phyloP scores from a whole-genome alignment of 495 filamentous ascomycete genomes.

The Aspergillus olivimuriae region DNA sequence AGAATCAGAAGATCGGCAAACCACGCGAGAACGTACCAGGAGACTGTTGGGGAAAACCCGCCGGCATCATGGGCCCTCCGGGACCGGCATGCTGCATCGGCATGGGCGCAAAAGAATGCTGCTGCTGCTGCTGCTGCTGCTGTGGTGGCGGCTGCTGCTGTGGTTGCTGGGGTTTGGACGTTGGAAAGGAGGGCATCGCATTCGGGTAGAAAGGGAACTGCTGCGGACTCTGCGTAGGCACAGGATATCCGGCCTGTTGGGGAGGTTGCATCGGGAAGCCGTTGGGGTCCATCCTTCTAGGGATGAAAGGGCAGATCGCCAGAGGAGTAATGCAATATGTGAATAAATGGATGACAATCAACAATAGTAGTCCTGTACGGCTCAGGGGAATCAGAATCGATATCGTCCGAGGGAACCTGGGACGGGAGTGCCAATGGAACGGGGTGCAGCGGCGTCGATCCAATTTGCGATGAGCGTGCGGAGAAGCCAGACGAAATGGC shows the following conservation, averaged over 20 bases:
- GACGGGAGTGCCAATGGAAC: too few relatives aligned
- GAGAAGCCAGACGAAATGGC: too few relatives aligned
- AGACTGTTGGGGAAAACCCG: slow-evolving; percentile 34
- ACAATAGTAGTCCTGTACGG: too few relatives aligned
- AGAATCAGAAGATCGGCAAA: slow-evolving; percentile 14
- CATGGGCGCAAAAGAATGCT: slow-evolving; percentile 36
- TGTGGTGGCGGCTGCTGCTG: slow-evolving; percentile 27
- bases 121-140: slow-evolving; percentile 23
- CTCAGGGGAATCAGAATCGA: too few relatives aligned
- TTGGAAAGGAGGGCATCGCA: slow-evolving; percentile 29
- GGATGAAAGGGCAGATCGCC: background rate
- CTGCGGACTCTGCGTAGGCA: slow-evolving; percentile 31
- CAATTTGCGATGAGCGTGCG: too few relatives aligned
- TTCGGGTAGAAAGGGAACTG: slow-evolving; percentile 40
- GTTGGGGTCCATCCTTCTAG: slow-evolving; percentile 36
- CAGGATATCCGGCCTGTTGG: slow-evolving; percentile 28
- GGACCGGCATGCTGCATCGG: slow-evolving; percentile 35
- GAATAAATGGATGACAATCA: too few relatives aligned
- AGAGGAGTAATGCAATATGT: too few relatives aligned
- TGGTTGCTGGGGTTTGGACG: too few relatives aligned
- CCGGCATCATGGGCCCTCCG: slow-evolving; percentile 40
- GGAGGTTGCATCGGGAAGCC: slow-evolving; percentile 25
- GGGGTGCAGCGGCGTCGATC: too few relatives aligned
- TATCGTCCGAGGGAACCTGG: too few relatives aligned
- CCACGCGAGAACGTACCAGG: slow-evolving; percentile 27